Evolutionary conservation across 306 rosid species (phyloP).

Genomic region (Fagus sylvatica): DNA sequence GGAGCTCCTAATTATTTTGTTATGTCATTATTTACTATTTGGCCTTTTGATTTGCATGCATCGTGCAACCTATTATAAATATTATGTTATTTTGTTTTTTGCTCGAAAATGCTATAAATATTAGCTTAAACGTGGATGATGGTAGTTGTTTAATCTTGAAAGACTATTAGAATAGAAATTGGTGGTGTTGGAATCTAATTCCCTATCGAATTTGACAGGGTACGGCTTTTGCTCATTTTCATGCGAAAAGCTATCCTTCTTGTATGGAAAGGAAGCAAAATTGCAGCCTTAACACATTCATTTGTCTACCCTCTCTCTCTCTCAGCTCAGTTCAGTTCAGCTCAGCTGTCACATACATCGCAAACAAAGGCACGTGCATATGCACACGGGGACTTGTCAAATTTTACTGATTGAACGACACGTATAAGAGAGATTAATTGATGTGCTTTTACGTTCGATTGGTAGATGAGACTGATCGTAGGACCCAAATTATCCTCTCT

Average conservation of each 20-base stretch:
- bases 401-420: neutral
- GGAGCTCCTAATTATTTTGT: neutral
- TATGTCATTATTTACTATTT: neutral
- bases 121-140: slow-evolving; percentile 22
- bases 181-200: slow-evolving; percentile 37
- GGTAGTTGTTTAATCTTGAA: neutral
- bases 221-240: slow-evolving; percentile 44
- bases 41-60: neutral
- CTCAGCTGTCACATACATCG: slow-evolving; percentile 3
- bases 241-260: slow-evolving; percentile 37
- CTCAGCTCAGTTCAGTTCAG: neutral
- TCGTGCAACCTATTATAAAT: neutral
- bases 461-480: neutral
- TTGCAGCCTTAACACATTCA: slow-evolving; percentile 52
- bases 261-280: slow-evolving; percentile 47
- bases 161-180: neutral
- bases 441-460: neutral
- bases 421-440: neutral
- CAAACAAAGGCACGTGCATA: neutral
- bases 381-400: neutral
- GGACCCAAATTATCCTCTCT: neutral
- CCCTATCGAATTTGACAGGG: slow-evolving; percentile 29
- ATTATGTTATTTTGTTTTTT: neutral
- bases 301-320: slow-evolving; percentile 23
- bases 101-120: neutral